These are phyloP conservation scores for Leccinum truebloodii DNA, from an alignment of 768 basidiomycete species.

Conservation along the genomic window DNA sequence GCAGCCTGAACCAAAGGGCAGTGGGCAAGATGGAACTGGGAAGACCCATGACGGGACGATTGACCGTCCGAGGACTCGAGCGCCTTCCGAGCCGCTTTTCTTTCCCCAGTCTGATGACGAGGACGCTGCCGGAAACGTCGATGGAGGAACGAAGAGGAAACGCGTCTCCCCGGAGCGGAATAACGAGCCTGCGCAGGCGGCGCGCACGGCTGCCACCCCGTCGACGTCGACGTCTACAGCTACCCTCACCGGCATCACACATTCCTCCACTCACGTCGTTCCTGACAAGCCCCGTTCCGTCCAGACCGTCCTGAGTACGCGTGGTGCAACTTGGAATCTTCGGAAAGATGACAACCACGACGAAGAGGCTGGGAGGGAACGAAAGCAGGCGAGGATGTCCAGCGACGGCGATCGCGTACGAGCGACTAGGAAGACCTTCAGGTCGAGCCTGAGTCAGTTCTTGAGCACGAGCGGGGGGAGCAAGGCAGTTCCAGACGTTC, in stretches of 20 bases:
- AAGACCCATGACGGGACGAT: neutral
- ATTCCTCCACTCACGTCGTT: too few relatives aligned
- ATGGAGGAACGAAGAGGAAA: slow-evolving; percentile 5
- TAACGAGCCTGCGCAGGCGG: neutral
- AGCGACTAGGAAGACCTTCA: slow-evolving; percentile 38
- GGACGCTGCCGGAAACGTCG: neutral
- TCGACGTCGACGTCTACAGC: too few relatives aligned
- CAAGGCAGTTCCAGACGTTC: slow-evolving; percentile 14
- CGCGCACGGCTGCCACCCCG: neutral
- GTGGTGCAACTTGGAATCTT: slow-evolving; percentile 41
- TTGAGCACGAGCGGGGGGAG: slow-evolving; percentile 53
- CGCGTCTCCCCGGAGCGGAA: neutral
- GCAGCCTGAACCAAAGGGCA: slow-evolving; percentile 7
- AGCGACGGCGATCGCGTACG: slow-evolving; percentile 8
- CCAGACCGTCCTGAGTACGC: too few relatives aligned
- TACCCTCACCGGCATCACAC: too few relatives aligned
- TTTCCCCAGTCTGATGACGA: slow-evolving; percentile 28
- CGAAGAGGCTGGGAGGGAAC: slow-evolving; percentile 23
- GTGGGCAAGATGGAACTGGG: neutral
- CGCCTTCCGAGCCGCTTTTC: slow-evolving; percentile 27
- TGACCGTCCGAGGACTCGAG: slow-evolving; percentile 13
- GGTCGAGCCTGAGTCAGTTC: slow-evolving; percentile 52
- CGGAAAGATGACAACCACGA: slow-evolving; percentile 16
- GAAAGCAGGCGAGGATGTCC: slow-evolving; percentile 40
- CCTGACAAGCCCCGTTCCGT: too few relatives aligned